phyloP scores from a whole-genome alignment of 345 rosid genomes.

The Iberis pinnata region DNA sequence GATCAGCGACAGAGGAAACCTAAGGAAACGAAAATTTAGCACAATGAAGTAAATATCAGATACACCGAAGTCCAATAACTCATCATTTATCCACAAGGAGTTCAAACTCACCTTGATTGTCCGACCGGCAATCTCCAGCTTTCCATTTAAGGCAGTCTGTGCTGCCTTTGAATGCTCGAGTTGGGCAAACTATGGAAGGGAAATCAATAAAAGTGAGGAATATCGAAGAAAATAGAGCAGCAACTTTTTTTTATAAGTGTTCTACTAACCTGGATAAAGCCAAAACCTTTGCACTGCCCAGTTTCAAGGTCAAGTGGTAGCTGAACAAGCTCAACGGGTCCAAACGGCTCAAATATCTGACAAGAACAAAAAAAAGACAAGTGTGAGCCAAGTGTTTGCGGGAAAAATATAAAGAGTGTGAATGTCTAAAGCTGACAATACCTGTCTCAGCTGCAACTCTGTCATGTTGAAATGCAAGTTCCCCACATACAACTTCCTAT shows the following conservation, averaged over 20 bases:
- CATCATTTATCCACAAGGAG: not conserved
- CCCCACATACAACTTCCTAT: constrained; percentile 89
- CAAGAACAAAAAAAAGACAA: not conserved
- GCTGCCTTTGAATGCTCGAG: constrained; percentile 90
- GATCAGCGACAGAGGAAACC: constrained; percentile 94
- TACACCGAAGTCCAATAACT: not conserved
- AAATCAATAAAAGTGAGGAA: constrained; percentile 6
- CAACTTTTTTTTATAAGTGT: constrained; percentile 8
- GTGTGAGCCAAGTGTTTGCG: too few species aligned
- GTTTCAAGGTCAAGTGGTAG: constrained; percentile 87
- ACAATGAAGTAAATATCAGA: not conserved
- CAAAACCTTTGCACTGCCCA: constrained; percentile 94
- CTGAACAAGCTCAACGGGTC: constrained; percentile 91
- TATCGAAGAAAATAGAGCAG: not conserved
- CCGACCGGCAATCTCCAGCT: constrained; percentile 86
- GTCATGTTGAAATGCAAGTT: constrained; percentile 91
- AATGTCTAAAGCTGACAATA: constrained; percentile 15
- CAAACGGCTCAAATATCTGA: constrained; percentile 92
- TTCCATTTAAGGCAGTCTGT: constrained; percentile 77
- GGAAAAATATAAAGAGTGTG: too few species aligned
- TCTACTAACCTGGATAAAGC: constrained; percentile 80
- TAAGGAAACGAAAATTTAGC: constrained; percentile 12
- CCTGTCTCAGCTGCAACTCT: constrained; percentile 88
- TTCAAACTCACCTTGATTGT: constrained; percentile 56
- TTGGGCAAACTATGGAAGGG: constrained; percentile 61